phyloP scores from a whole-genome alignment of 257 asterid species.

The Jacaranda mimosifolia region DNA sequence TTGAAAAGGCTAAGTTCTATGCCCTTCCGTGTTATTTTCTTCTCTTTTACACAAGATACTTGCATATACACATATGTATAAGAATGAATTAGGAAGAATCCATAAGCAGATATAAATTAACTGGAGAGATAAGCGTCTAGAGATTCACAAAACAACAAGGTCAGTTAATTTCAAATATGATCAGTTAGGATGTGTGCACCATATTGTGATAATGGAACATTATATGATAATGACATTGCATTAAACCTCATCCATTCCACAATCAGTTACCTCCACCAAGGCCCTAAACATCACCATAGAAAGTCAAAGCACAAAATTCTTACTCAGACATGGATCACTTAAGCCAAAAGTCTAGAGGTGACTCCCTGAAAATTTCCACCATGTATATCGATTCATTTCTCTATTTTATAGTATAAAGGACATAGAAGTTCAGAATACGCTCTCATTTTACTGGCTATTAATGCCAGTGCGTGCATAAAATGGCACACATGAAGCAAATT shows the following conservation, averaged over 20 bases:
- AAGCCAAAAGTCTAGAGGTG: neutral
- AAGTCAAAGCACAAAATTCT: neutral
- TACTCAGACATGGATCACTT: neutral
- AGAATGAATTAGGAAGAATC: neutral
- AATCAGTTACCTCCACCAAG: neutral
- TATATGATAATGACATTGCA: neutral
- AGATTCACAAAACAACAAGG: neutral
- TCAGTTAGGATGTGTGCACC: neutral
- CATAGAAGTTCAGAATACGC: neutral
- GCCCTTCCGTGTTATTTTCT: slow-evolving; percentile 34
- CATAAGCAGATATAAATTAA: neutral
- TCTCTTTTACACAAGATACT: slow-evolving; percentile 14
- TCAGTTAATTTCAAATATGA: neutral
- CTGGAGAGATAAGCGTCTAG: neutral
- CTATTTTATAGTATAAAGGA: neutral
- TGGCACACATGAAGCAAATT: neutral
- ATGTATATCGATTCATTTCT: neutral
- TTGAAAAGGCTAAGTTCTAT: slow-evolving; percentile 24
- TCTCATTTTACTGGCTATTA: neutral
- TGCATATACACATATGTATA: neutral
- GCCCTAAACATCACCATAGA: neutral
- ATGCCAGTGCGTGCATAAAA: neutral
- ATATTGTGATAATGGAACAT: neutral
- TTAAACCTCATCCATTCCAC: neutral
- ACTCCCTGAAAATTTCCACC: neutral